phyloP scores from a whole-genome alignment of 768 basidiomycete species.

The Rhizopogon sp. region DNA sequence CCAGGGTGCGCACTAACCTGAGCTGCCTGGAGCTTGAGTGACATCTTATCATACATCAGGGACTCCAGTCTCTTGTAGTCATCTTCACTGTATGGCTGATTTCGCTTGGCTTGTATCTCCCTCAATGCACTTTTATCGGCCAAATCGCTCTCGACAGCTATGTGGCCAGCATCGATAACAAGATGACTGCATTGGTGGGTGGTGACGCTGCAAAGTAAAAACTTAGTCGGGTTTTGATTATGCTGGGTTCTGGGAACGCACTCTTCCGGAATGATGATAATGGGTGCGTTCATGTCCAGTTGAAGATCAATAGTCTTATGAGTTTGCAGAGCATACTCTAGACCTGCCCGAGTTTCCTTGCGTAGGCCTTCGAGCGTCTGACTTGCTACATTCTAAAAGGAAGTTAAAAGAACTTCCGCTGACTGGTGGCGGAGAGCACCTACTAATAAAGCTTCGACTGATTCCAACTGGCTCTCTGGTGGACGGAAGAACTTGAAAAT shows the following conservation, averaged over 20 bases:
- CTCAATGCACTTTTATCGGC: conserved; percentile 79
- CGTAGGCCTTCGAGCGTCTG: conserved; percentile 90
- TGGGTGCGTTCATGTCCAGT: conserved; percentile 93
- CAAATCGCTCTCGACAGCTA: conserved; percentile 86
- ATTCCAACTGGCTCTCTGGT: conserved; percentile 91
- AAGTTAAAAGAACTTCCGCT: not conserved
- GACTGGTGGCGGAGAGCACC: conserved; percentile 17
- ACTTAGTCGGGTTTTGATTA: not conserved
- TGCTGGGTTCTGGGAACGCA: conserved; percentile 23
- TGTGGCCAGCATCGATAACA: conserved; percentile 94
- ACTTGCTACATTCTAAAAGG: conserved; percentile 74
- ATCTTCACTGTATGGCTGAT: conserved; percentile 78
- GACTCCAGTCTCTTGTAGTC: conserved; percentile 85
- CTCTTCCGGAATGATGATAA: conserved; percentile 97
- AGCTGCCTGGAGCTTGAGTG: conserved; percentile 77
- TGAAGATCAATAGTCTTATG: conserved; percentile 97
- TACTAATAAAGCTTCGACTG: conserved; percentile 88
- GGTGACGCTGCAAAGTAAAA: conserved; percentile 52
- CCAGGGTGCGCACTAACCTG: conserved; percentile 53
- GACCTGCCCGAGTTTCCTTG: conserved; percentile 89
- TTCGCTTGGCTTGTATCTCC: conserved; percentile 76
- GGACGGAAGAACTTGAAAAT: conserved; percentile 90
- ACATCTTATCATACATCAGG: conserved; percentile 92
- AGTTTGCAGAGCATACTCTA: conserved; percentile 88
- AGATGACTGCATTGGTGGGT: conserved; percentile 77